These are phyloP conservation scores for Argentina anserina DNA, from an alignment of 306 rosid genomes.

Conservation along the genomic window DNA sequence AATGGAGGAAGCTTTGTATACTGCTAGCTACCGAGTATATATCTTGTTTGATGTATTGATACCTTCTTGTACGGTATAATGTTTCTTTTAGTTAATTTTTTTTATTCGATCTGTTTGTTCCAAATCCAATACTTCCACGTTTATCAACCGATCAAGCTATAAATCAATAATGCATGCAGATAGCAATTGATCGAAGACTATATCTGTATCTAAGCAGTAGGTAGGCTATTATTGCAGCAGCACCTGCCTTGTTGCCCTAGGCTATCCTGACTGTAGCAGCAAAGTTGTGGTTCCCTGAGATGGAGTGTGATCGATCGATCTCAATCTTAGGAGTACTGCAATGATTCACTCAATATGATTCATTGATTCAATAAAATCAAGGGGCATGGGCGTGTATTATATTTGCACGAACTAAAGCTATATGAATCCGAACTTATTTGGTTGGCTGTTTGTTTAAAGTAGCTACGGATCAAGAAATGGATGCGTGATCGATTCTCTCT, in stretches of 20 bases:
- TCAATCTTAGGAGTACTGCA: neutral
- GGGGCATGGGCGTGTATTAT: neutral
- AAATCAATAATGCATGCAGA: neutral
- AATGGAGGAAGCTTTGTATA: no score
- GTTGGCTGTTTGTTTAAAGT: neutral
- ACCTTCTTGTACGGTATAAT: no score
- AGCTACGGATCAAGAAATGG: slow-evolving; percentile 3
- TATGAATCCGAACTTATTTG: neutral
- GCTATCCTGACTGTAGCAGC: neutral
- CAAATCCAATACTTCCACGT: neutral
- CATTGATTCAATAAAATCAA: neutral
- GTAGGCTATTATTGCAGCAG: neutral
- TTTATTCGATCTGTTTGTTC: no score
- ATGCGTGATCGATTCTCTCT: neutral
- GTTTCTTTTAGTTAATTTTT: no score
- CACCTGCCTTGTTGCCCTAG: neutral
- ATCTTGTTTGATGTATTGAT: no score
- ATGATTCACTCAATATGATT: neutral
- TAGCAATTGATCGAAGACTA: neutral
- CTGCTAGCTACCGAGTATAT: no score
- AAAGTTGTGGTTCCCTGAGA: slow-evolving; percentile 5
- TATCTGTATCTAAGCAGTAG: neutral
- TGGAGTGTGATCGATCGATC: neutral
- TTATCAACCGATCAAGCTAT: neutral
- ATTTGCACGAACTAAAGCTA: neutral